These are phyloP conservation scores for Metschnikowia baotianmanensis DNA, from an alignment of 805 yeast species.

Conservation along the genomic window DNA sequence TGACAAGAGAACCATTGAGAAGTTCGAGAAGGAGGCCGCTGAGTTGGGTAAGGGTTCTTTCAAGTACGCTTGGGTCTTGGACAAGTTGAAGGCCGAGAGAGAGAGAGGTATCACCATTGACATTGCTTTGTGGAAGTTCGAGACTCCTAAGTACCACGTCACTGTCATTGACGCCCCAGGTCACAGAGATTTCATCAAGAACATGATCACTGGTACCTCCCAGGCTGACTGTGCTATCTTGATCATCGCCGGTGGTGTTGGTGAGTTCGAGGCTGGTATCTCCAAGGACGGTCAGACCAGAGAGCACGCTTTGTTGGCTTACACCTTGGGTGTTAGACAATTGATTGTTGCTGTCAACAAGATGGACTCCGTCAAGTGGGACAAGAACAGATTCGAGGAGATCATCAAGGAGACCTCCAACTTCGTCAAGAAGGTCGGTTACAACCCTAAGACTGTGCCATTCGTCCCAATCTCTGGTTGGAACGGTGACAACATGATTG, in stretches of 20 bases:
- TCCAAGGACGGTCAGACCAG: slow-evolving; percentile 94
- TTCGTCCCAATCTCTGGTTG: slow-evolving; percentile 86
- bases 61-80: slow-evolving; percentile 97
- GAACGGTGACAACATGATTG: slow-evolving; percentile 93
- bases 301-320: slow-evolving; percentile 81
- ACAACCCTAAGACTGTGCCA: slow-evolving; percentile 76
- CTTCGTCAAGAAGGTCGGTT: slow-evolving; percentile 84
- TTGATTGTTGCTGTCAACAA: slow-evolving; percentile 89
- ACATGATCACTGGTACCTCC: slow-evolving; percentile 93
- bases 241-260: slow-evolving; percentile 88
- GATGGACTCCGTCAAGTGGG: slow-evolving; percentile 94
- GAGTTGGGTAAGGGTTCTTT: slow-evolving; percentile 96
- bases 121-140: slow-evolving; percentile 90
- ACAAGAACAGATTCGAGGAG: slow-evolving; percentile 75
- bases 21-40: slow-evolving; percentile 97
- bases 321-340: slow-evolving; percentile 85
- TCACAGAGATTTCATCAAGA: slow-evolving; percentile 95
- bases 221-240: slow-evolving; percentile 92
- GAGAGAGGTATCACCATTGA: slow-evolving; percentile 97
- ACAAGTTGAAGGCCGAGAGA: slow-evolving; percentile 93
- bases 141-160: slow-evolving; percentile 84
- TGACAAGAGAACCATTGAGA: slow-evolving; percentile 97
- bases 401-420: slow-evolving; percentile 72
- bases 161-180: slow-evolving; percentile 96
- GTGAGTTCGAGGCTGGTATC: slow-evolving; percentile 96